A percentile compares a stretch with the other conserved stretches of the same genome.
These are phyloP conservation scores for Irpex sp. DNA, from an alignment of 1,284 basidiomycete species.

Conservation along the genomic window DNA sequence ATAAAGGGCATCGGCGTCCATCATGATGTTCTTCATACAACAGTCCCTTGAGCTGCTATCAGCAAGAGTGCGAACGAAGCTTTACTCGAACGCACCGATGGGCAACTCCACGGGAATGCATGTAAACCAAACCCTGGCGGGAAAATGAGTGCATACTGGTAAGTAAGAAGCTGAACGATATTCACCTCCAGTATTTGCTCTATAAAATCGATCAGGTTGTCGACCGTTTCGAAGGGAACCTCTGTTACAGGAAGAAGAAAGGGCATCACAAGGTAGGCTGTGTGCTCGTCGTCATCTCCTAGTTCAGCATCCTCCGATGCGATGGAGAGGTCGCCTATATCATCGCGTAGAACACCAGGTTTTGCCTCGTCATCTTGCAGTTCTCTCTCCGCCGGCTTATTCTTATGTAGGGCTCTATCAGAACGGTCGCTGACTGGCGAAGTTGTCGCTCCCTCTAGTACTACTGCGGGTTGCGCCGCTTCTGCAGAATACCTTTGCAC, in stretches of 20 bases:
- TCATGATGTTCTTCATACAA: slow-evolving; percentile 29
- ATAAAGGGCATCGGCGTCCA: slow-evolving; percentile 27
- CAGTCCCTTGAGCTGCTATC: slow-evolving; percentile 27
- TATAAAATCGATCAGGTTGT: slow-evolving; percentile 22
- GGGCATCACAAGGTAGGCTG: slow-evolving; percentile 20
- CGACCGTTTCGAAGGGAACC: slow-evolving; percentile 19
- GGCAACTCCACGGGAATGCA: slow-evolving; percentile 33
- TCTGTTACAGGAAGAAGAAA: slow-evolving; percentile 16
- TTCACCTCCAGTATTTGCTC: slow-evolving; percentile 30
- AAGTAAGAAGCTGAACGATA: not conserved
- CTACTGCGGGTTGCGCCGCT: too few species aligned
- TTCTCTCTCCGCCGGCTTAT: too few species aligned
- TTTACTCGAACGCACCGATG: slow-evolving; percentile 26
- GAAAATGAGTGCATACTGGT: not conserved
- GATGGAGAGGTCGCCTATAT: not conserved
- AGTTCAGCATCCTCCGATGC: not conserved
- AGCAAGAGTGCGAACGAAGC: too few species aligned
- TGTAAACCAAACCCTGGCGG: slow-evolving; percentile 31
- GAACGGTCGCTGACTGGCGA: too few species aligned
- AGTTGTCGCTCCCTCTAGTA: too few species aligned
- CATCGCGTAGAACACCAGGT: too few species aligned
- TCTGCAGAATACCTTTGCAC: too few species aligned
- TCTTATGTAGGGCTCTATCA: not conserved
- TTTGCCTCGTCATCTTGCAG: too few species aligned
- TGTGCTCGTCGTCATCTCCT: slow-evolving; percentile 6